Percentiles rank a stretch among this genome's conserved stretches.
Conservation (phyloP, 352 stramenopile species). For the Phytophthora chlamydospora region DNA sequence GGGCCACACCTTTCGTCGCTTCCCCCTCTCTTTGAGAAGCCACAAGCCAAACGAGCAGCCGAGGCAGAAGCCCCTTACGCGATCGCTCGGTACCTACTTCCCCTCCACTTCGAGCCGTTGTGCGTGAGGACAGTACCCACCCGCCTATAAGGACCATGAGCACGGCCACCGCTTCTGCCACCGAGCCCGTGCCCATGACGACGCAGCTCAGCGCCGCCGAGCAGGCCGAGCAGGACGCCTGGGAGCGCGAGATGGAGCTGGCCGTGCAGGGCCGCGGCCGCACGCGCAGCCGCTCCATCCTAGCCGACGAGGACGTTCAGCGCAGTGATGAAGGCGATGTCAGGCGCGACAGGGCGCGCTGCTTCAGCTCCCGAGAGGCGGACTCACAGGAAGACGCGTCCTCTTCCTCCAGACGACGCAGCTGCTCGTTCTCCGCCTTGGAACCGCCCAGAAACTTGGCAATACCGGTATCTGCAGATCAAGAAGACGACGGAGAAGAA, state of each 20-base stretch:
- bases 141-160: slow-evolving; percentile 25
- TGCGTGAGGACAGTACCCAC: slow-evolving; percentile 15
- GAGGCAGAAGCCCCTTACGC: not conserved
- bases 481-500: slow-evolving; percentile 15
- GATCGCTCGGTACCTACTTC: slow-evolving; percentile 9
- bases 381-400: slow-evolving; percentile 8
- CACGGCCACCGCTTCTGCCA: slow-evolving; percentile 17
- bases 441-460: not conserved
- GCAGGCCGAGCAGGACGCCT: slow-evolving; percentile 61
- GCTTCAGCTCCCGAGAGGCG: slow-evolving; percentile 51
- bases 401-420: slow-evolving; percentile 42
- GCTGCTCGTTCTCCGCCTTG: slow-evolving; percentile 65
- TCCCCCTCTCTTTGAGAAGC: slow-evolving; percentile 13
- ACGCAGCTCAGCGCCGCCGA: slow-evolving; percentile 19
- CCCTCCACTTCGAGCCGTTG: not conserved
- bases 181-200: slow-evolving; percentile 3
- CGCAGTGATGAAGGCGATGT: slow-evolving; percentile 15
- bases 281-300: slow-evolving; percentile 81
- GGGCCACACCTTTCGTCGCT: slow-evolving; percentile 20
- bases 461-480: not conserved
- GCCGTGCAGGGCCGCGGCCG: slow-evolving; percentile 74
- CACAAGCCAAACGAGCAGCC: slow-evolving; percentile 30
- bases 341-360: slow-evolving; percentile 46
- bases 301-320: slow-evolving; percentile 48
- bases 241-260: slow-evolving; percentile 86